A percentile compares a stretch with the other conserved stretches of the same genome.
phyloP scores from a whole-genome alignment of 768 basidiomycete species.

The Rhizopogon vesiculosus region DNA sequence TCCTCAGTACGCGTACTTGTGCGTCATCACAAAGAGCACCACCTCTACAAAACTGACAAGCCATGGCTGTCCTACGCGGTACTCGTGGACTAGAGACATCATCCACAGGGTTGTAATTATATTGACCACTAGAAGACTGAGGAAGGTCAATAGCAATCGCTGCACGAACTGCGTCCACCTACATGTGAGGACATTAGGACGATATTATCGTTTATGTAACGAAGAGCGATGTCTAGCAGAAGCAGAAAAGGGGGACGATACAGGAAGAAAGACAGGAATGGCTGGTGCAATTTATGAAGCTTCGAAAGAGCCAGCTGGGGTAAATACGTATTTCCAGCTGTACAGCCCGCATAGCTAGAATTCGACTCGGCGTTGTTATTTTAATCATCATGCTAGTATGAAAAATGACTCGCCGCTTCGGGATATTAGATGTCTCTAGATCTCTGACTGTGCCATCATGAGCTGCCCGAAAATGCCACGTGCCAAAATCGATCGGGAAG shows the following conservation, averaged over 20 bases:
- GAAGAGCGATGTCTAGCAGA: not conserved
- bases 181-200: constrained; percentile 22
- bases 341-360: constrained; percentile 25
- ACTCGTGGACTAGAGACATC: constrained; percentile 21
- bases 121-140: constrained; percentile 5
- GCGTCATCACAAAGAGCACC: constrained; percentile 4
- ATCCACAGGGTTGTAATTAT: constrained; percentile 7
- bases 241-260: constrained; percentile 9
- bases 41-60: constrained; percentile 74
- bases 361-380: constrained; percentile 24
- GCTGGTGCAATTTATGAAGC: constrained; percentile 25
- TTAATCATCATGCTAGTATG: constrained; percentile 20
- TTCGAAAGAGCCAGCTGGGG: constrained; percentile 21
- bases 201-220: constrained; percentile 1
- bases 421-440: constrained; percentile 7
- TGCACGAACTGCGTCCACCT: constrained; percentile 1
- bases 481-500: constrained; percentile 1
- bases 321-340: constrained; percentile 30
- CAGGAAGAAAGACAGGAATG: constrained; percentile 3
- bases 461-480: constrained; percentile 6
- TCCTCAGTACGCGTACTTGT: not conserved
- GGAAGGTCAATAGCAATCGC: not conserved
- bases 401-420: constrained; percentile 22
- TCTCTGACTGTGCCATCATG: constrained; percentile 13
- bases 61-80: constrained; percentile 58